Percentiles rank a stretch among this genome's conserved stretches.
phyloP scores from a whole-genome alignment of 2,329 filamentous ascomycete genomes.

The Mollisia scopiformis region DNA sequence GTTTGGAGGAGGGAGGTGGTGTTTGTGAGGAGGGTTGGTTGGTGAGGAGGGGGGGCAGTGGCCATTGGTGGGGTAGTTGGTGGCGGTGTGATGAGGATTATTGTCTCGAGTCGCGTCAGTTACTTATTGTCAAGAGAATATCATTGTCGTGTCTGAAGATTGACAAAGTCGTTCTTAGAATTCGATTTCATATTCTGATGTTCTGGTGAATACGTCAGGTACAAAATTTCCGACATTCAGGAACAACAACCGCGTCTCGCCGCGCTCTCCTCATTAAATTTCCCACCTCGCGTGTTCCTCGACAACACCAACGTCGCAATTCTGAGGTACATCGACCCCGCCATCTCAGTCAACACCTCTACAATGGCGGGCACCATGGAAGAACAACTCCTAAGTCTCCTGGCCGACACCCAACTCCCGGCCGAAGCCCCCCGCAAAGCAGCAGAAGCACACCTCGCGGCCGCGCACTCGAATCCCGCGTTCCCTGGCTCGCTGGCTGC shows the following conservation, averaged over 20 bases:
- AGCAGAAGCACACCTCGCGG: slow-evolving; percentile 63
- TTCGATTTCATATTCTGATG: not conserved
- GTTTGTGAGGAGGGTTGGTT: slow-evolving; percentile 42
- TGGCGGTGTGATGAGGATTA: not conserved
- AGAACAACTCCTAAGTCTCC: slow-evolving; percentile 86
- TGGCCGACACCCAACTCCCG: slow-evolving; percentile 82
- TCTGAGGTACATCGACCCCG: not conserved
- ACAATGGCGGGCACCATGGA: slow-evolving; percentile 66
- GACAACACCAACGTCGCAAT: not conserved
- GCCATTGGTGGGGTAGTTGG: not conserved
- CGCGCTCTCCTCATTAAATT: not conserved
- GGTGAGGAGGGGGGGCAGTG: slow-evolving; percentile 12
- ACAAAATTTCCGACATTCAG: not conserved
- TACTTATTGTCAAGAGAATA: not conserved
- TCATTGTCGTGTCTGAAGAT: not conserved
- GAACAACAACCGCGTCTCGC: not conserved
- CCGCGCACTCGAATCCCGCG: slow-evolving; percentile 58
- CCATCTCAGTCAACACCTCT: not conserved
- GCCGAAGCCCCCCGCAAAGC: slow-evolving; percentile 78
- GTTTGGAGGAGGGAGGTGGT: slow-evolving; percentile 52
- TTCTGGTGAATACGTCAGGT: not conserved
- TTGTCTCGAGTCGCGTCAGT: not conserved
- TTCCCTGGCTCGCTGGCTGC: slow-evolving; percentile 81
- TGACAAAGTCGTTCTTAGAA: not conserved
- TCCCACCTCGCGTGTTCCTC: not conserved